Percentiles rank a stretch among this genome's conserved stretches.
Evolutionary conservation across 1,139 yeast species (phyloP).

Genomic region (Candida gigantensis): DNA sequence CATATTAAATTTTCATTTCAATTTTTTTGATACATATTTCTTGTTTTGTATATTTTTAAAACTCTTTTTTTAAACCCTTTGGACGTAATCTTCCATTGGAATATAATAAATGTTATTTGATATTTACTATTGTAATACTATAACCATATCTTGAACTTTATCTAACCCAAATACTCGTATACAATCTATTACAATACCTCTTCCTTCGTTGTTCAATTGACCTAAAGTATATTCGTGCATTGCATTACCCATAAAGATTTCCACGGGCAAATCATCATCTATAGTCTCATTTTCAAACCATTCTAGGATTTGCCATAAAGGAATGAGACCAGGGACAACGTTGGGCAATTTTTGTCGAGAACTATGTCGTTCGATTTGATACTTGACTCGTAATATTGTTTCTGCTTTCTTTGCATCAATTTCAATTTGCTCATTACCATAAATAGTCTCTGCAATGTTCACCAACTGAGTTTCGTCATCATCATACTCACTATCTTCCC

Average conservation of each 20-base stretch:
- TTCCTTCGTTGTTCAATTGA: slow-evolving; percentile 21
- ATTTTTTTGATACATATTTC: too few relatives aligned
- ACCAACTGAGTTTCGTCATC: slow-evolving; percentile 9
- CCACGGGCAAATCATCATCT: slow-evolving; percentile 19
- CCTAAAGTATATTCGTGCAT: slow-evolving; percentile 20
- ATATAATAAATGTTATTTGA: background rate
- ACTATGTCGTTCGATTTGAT: slow-evolving; percentile 5
- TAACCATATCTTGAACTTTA: slow-evolving; percentile 23
- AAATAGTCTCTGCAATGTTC: slow-evolving; percentile 40
- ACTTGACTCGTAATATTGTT: slow-evolving; percentile 18
- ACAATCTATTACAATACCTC: slow-evolving; percentile 36
- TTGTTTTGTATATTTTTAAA: background rate
- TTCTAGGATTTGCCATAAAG: slow-evolving; percentile 45
- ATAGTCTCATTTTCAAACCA: slow-evolving; percentile 22
- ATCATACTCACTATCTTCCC: slow-evolving; percentile 14
- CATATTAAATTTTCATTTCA: too few relatives aligned
- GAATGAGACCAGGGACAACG: slow-evolving; percentile 54
- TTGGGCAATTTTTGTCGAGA: slow-evolving; percentile 30
- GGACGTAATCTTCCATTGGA: slow-evolving; percentile 17
- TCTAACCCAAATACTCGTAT: slow-evolving; percentile 43
- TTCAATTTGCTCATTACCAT: slow-evolving; percentile 21
- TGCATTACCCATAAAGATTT: slow-evolving; percentile 17
- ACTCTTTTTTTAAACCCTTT: slow-evolving; percentile 15
- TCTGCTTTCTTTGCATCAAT: slow-evolving; percentile 24
- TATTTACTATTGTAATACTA: slow-evolving; percentile 9